Conservation (phyloP, 495 filamentous ascomycete genomes). For the Talaromyces liani region DNA sequence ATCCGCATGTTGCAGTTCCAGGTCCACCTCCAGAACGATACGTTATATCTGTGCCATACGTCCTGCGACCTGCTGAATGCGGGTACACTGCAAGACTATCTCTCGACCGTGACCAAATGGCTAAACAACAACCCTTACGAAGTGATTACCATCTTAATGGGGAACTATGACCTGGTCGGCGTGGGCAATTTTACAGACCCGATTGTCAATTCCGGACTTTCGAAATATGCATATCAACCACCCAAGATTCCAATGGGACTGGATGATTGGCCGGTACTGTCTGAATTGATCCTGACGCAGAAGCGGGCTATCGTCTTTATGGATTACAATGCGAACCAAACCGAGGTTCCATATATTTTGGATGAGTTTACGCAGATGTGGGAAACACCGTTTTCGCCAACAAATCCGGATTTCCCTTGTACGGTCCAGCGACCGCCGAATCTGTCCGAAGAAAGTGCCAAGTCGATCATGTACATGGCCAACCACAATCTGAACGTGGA, state of each 20-base stretch:
- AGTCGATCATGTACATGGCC: constrained; percentile 70
- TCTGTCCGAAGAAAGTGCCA: constrained; percentile 41
- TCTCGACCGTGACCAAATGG: constrained; percentile 64
- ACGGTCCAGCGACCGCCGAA: constrained; percentile 53
- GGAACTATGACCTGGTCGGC: constrained; percentile 65
- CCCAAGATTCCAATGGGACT: constrained; percentile 59
- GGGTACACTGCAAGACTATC: constrained; percentile 68
- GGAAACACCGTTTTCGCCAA: constrained; percentile 62
- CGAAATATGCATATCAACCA: constrained; percentile 64
- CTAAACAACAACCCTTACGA: constrained; percentile 74
- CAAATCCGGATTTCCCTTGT: constrained; percentile 51
- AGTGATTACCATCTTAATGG: constrained; percentile 83
- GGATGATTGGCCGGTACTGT: constrained; percentile 78
- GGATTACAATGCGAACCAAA: constrained; percentile 83
- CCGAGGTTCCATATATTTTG: constrained; percentile 58
- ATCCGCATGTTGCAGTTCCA: constrained; percentile 87
- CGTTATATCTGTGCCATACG: constrained; percentile 64
- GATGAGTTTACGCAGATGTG: constrained; percentile 61
- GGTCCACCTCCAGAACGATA: constrained; percentile 59
- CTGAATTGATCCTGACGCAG: constrained; percentile 61
- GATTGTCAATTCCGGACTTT: constrained; percentile 61
- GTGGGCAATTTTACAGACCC: constrained; percentile 52
- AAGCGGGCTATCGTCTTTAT: constrained; percentile 60
- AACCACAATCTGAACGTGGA: constrained; percentile 88
- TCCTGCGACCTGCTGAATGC: constrained; percentile 72